Evolutionary conservation across 2,329 filamentous ascomycete species (phyloP).

Genomic region (Cladosporium velox): DNA sequence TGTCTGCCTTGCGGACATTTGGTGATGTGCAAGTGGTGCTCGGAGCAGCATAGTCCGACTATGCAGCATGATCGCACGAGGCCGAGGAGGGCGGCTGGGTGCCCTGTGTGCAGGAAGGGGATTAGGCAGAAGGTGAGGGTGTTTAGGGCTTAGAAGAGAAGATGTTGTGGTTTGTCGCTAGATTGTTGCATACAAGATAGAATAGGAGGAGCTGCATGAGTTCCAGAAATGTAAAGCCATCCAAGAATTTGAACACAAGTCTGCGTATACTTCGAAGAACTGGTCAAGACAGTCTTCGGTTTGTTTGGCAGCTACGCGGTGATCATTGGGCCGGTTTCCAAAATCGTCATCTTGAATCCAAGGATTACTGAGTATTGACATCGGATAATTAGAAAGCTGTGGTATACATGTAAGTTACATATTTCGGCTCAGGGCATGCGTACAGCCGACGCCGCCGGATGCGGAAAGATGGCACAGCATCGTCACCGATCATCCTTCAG

Average conservation of each 20-base stretch:
- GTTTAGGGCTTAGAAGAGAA: slow-evolving; percentile 28
- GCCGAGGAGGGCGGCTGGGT: slow-evolving; percentile 42
- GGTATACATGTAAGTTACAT: neutral
- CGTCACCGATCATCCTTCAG: slow-evolving; percentile 5
- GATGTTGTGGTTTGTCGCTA: neutral
- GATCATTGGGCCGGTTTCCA: no score
- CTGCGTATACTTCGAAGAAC: neutral
- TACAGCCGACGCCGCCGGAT: slow-evolving; percentile 15
- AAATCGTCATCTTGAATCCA: no score
- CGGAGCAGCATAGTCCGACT: slow-evolving; percentile 51
- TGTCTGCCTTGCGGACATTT: slow-evolving; percentile 58
- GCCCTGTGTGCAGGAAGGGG: slow-evolving; percentile 50
- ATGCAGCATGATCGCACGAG: slow-evolving; percentile 44
- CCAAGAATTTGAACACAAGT: neutral
- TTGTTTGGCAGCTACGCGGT: no score
- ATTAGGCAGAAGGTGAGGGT: slow-evolving; percentile 48
- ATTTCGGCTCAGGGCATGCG: neutral
- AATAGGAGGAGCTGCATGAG: neutral
- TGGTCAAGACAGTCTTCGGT: no score
- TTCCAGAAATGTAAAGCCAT: neutral
- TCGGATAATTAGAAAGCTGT: no score
- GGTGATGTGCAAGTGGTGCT: slow-evolving; percentile 58
- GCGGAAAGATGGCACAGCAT: slow-evolving; percentile 1
- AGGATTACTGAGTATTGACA: no score
- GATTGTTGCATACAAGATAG: neutral